Evolutionary conservation across 305 asterid genomes (phyloP).

Genomic region (Solanum hybrid): DNA sequence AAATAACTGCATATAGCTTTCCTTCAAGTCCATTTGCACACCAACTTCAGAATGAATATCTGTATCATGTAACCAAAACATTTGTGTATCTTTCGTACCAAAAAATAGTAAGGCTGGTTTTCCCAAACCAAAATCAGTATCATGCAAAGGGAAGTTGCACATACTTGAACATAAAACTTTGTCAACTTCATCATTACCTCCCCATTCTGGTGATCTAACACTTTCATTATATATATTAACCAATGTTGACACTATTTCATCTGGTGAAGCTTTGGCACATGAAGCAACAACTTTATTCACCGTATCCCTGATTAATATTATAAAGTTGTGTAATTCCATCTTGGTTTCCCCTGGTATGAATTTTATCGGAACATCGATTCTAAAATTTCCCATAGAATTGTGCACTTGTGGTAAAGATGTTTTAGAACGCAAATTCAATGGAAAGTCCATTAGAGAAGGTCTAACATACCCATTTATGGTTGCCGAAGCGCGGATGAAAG

Average conservation of each 20-base stretch:
- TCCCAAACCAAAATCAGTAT: neutral
- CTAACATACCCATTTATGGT: neutral
- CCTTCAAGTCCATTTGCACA: neutral
- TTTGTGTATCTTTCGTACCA: neutral
- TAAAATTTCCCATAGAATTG: neutral
- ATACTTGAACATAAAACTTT: neutral
- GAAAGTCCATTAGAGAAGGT: neutral
- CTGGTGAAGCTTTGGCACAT: neutral
- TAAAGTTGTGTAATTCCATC: neutral
- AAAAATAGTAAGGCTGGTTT: neutral
- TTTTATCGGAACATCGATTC: neutral
- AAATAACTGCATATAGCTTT: neutral
- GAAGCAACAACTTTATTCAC: neutral
- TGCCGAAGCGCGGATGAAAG: neutral
- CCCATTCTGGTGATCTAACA: neutral
- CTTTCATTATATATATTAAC: neutral
- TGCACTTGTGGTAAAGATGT: neutral
- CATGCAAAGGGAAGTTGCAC: neutral
- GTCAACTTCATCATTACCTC: too few species aligned
- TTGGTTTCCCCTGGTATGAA: neutral
- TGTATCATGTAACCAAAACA: neutral
- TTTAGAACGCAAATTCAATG: neutral
- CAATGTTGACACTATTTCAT: neutral
- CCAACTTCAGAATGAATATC: neutral
- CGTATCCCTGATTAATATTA: neutral